Percentiles rank a stretch among this genome's conserved stretches.
phyloP scores from a whole-genome alignment of 345 rosid genomes.

The Melastoma malabathricum region DNA sequence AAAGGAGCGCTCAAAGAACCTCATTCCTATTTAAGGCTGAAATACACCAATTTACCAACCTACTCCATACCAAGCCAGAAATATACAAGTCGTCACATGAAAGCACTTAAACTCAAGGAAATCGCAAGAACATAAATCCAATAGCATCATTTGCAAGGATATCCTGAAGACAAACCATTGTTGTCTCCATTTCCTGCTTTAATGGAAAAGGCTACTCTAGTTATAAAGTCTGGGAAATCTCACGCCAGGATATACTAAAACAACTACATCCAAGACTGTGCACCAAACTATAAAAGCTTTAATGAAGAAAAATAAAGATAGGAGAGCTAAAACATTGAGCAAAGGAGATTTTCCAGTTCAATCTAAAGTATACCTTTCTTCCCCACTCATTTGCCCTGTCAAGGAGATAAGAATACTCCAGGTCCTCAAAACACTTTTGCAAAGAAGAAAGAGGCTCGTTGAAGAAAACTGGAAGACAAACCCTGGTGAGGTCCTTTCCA shows the following conservation, averaged over 20 bases:
- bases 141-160: no score
- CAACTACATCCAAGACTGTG: no score
- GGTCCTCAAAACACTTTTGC: slow-evolving; percentile 90
- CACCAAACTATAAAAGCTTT: no score
- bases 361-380: slow-evolving; percentile 33
- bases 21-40: neutral
- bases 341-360: neutral
- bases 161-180: neutral
- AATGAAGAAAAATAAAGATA: neutral
- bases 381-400: slow-evolving; percentile 96
- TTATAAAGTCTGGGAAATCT: no score
- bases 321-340: neutral
- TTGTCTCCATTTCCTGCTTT: neutral
- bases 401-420: slow-evolving; percentile 88
- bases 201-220: no score
- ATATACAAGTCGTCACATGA: neutral
- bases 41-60: neutral
- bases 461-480: slow-evolving; percentile 98
- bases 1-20: neutral
- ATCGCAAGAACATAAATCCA: no score
- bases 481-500: slow-evolving; percentile 96
- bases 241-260: no score
- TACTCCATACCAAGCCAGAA: neutral
- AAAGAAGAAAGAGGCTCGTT: slow-evolving; percentile 97
- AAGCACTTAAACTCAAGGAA: neutral